Percentiles rank a stretch among this genome's conserved stretches.
phyloP scores from a whole-genome alignment of 139 green algal species.

The Eudorina sp. region DNA sequence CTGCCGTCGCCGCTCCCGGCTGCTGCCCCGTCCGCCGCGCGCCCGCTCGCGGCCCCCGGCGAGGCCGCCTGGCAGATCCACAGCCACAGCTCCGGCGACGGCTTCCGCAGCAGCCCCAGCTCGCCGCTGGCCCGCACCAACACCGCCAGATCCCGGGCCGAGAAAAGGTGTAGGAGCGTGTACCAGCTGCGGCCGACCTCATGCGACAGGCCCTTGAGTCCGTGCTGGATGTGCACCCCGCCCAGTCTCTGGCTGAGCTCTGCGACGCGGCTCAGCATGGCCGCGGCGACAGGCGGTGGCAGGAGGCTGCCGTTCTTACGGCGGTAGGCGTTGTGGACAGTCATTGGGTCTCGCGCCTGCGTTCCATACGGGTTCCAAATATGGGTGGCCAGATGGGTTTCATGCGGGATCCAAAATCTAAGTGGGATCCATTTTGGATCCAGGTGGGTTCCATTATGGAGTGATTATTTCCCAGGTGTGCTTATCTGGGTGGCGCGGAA shows the following conservation, averaged over 20 bases:
- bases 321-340: constrained; percentile 16
- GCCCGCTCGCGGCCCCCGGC: neutral
- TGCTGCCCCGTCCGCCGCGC: neutral
- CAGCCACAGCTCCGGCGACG: neutral
- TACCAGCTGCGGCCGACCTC: neutral
- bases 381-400: too few relatives aligned
- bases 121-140: constrained; percentile 13
- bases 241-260: neutral
- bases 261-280: constrained; percentile 11
- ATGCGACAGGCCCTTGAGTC: neutral
- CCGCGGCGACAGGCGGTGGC: constrained; percentile 2
- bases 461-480: too few relatives aligned
- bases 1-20: neutral
- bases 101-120: neutral
- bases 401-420: too few relatives aligned
- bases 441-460: too few relatives aligned
- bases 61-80: neutral
- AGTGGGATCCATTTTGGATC: too few relatives aligned
- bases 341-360: neutral
- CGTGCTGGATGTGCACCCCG: too few relatives aligned
- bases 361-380: too few relatives aligned
- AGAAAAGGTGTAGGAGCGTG: constrained; percentile 15
- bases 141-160: neutral
- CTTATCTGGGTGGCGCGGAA: too few relatives aligned
- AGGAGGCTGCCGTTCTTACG: neutral